Conservation (phyloP, 306 rosid genomes). For the Lagenaria siceraria region DNA sequence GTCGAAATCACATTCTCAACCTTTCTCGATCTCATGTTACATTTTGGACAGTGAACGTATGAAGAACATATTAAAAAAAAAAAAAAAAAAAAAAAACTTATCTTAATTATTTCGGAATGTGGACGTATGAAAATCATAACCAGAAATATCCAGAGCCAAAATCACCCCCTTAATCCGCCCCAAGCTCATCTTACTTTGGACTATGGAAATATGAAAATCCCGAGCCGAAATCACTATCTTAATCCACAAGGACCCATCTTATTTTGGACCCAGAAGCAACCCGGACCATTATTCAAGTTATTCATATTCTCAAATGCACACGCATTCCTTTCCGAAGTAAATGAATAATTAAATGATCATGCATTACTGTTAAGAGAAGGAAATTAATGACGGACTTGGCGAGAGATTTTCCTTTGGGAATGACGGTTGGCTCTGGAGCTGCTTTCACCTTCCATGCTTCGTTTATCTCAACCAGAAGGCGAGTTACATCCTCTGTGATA, state of each 20-base stretch:
- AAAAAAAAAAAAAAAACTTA: not conserved
- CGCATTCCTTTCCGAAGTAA: not conserved
- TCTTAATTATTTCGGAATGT: not conserved
- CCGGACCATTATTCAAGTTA: not conserved
- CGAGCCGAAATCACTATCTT: not conserved
- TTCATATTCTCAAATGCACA: not conserved
- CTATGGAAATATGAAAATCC: not conserved
- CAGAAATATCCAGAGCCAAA: not conserved
- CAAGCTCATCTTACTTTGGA: not conserved
- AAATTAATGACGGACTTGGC: constrained; percentile 47
- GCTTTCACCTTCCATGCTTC: constrained; percentile 68
- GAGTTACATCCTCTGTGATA: constrained; percentile 73
- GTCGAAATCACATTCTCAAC: not conserved
- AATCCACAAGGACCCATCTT: not conserved
- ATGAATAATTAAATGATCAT: not conserved
- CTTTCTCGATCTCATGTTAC: not conserved
- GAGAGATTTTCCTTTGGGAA: constrained; percentile 60
- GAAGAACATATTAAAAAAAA: not conserved
- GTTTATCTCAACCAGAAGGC: constrained; percentile 71
- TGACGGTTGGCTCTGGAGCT: constrained; percentile 44
- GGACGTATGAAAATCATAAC: not conserved
- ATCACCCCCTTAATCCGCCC: not conserved
- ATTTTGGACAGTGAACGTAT: not conserved
- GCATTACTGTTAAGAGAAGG: not conserved
- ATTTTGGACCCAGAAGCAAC: not conserved